Evolutionary conservation across 2,329 filamentous ascomycete genomes (phyloP).

Genomic region (Chrysoporthe deuterocubensis): DNA sequence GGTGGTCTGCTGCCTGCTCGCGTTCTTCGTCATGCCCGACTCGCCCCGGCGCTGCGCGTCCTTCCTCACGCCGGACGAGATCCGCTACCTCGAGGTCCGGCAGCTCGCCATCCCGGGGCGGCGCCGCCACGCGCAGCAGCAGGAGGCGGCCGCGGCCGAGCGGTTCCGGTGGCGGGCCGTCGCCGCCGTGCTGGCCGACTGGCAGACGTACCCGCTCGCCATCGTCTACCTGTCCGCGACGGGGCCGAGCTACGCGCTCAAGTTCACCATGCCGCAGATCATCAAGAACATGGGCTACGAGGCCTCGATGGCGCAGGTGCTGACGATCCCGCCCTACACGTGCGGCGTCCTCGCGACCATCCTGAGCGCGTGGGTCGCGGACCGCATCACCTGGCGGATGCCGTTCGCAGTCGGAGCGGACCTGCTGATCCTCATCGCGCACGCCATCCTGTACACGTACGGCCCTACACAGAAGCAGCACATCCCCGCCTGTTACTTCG

Average conservation of each 20-base stretch:
- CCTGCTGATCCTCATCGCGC: conserved; percentile 65
- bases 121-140: conserved; percentile 30
- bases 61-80: conserved; percentile 46
- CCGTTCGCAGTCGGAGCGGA: conserved; percentile 67
- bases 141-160: conserved; percentile 30
- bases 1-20: conserved; percentile 43
- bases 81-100: conserved; percentile 45
- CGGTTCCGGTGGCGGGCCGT: conserved; percentile 41
- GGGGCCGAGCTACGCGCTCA: conserved; percentile 34
- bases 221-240: conserved; percentile 49
- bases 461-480: conserved; percentile 47
- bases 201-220: conserved; percentile 50
- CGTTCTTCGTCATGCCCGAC: conserved; percentile 52
- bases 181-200: conserved; percentile 47
- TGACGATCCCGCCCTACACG: conserved; percentile 63
- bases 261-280: conserved; percentile 40
- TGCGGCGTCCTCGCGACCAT: conserved; percentile 68
- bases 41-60: conserved; percentile 40
- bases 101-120: conserved; percentile 38
- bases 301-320: conserved; percentile 46
- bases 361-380: conserved; percentile 66
- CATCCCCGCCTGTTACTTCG: conserved; percentile 66
- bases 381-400: conserved; percentile 66
- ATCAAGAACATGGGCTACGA: conserved; percentile 43
- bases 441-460: conserved; percentile 61